These are phyloP conservation scores for Agastache rugosa DNA, from an alignment of 257 asterid species.

Conservation along the genomic window DNA sequence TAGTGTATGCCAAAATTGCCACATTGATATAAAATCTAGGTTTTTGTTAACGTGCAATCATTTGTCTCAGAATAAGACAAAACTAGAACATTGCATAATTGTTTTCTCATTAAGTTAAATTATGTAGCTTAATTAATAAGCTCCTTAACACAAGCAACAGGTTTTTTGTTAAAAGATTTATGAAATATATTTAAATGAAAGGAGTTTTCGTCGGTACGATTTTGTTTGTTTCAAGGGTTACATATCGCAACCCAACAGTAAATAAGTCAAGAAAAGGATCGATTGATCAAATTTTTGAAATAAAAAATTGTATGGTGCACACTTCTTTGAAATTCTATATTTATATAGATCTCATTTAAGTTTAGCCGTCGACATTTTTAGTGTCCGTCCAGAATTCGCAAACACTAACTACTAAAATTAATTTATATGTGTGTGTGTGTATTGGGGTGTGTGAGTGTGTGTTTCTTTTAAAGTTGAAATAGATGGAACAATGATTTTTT, in stretches of 20 bases:
- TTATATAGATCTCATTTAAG: background rate
- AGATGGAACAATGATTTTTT: too few relatives aligned
- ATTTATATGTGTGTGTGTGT: too few relatives aligned
- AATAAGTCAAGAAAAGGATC: background rate
- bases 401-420: too few relatives aligned
- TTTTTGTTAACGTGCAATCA: background rate
- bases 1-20: background rate
- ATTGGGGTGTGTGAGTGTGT: too few relatives aligned
- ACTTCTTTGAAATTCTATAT: background rate
- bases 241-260: constrained; percentile 1
- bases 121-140: background rate
- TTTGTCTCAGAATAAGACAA: background rate
- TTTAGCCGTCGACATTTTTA: too few relatives aligned
- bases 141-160: constrained; percentile 21
- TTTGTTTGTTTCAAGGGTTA: constrained; percentile 12
- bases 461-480: too few relatives aligned
- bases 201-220: background rate
- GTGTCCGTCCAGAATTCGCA: too few relatives aligned
- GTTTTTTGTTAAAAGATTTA: background rate
- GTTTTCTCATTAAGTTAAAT: background rate
- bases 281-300: background rate
- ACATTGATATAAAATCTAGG: background rate
- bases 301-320: background rate
- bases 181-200: background rate
- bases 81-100: background rate